phyloP scores from a whole-genome alignment of 345 rosid genomes.

The Aquilaria sinensis region DNA sequence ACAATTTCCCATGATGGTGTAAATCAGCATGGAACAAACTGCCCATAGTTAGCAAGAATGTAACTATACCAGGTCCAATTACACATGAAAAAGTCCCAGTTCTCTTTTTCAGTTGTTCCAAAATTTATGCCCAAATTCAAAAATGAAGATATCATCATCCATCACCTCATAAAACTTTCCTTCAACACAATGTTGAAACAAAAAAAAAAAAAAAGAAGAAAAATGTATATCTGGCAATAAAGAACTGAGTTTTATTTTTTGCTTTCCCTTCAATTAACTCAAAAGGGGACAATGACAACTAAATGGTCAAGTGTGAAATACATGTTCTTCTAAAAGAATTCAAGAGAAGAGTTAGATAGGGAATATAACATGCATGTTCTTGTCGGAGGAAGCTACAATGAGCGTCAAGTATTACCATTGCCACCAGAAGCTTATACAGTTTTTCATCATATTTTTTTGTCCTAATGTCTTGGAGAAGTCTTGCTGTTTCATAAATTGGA shows the following conservation, averaged over 20 bases:
- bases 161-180: neutral
- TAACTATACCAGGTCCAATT: neutral
- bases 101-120: too few species aligned
- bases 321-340: too few species aligned
- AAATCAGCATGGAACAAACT: slow-evolving; percentile 3
- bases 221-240: slow-evolving; percentile 5
- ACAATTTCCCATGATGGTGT: neutral
- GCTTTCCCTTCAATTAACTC: too few species aligned
- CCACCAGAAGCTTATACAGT: slow-evolving; percentile 71
- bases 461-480: slow-evolving; percentile 82
- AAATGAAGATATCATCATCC: neutral
- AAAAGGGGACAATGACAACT: neutral
- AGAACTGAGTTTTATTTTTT: neutral
- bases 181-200: neutral
- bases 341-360: too few species aligned
- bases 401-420: slow-evolving; percentile 54
- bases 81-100: slow-evolving; percentile 1
- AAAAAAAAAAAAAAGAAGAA: neutral
- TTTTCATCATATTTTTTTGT: slow-evolving; percentile 80
- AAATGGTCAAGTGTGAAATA: neutral
- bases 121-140: neutral
- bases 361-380: too few species aligned
- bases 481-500: slow-evolving; percentile 96
- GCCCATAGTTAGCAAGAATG: slow-evolving; percentile 6
- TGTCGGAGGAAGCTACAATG: too few species aligned